phyloP scores from a whole-genome alignment of 2,329 filamentous ascomycete species.

The Alternaria hordeiaustralica region DNA sequence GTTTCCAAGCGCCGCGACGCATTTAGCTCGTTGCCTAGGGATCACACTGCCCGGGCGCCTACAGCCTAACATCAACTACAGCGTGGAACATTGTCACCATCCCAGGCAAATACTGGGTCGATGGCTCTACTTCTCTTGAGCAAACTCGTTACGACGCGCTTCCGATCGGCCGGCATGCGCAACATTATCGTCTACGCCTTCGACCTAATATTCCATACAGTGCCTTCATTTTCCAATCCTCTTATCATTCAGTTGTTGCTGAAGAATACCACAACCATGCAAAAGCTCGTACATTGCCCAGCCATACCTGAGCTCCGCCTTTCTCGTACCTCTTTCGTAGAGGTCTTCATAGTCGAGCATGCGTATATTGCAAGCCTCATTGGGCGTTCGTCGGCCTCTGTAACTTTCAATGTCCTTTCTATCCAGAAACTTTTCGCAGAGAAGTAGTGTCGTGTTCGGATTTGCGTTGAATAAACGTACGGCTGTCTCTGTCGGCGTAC shows the following conservation, averaged over 20 bases:
- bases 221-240: background rate
- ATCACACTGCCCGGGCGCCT: background rate
- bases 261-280: background rate
- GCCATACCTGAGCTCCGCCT: background rate
- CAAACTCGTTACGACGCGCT: background rate
- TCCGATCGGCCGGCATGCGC: background rate
- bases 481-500: background rate
- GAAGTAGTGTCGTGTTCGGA: background rate
- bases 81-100: background rate
- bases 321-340: background rate
- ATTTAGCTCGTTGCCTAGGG: background rate
- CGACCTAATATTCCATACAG: background rate
- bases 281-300: background rate
- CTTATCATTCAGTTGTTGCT: background rate
- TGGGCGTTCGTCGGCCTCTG: background rate
- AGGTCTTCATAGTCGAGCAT: background rate
- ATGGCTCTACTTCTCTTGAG: background rate
- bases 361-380: background rate
- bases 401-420: background rate
- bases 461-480: background rate
- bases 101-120: background rate
- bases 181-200: background rate
- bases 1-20: background rate
- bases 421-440: background rate
- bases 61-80: background rate